A percentile compares a stretch with the other conserved stretches of the same genome.
Conservation (phyloP, 2,329 filamentous ascomycete species). For the Colletotrichum shisoi region DNA sequence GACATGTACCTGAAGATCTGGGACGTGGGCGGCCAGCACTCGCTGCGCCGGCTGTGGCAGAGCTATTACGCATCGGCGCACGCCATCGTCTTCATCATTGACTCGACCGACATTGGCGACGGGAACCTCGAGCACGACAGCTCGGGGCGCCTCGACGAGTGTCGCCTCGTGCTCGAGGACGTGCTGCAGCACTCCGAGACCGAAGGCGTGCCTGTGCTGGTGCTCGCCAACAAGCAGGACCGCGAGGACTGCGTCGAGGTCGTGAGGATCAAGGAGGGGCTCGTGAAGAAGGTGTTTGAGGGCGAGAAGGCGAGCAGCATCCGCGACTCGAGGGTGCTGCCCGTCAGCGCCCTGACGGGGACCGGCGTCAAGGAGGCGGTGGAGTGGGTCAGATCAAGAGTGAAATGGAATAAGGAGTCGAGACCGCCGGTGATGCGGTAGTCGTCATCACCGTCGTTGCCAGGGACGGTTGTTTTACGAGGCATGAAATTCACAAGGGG, state of each 20-base stretch:
- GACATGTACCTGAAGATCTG: conserved; percentile 99
- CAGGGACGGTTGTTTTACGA: conserved; percentile 16
- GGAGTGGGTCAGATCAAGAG: conserved; percentile 92
- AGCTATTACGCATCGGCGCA: conserved; percentile 94
- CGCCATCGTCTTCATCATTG: conserved; percentile 97
- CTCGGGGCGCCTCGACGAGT: conserved; percentile 79
- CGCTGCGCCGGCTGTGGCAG: conserved; percentile 89
- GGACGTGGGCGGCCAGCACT: conserved; percentile 95
- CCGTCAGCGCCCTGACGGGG: conserved; percentile 87
- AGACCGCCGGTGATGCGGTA: conserved; percentile 92
- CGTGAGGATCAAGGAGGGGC: conserved; percentile 93
- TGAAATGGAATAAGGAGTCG: conserved; percentile 96
- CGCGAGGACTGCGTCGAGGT: conserved; percentile 97
- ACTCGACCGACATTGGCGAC: conserved; percentile 91
- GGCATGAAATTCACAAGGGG: conserved; percentile 24
- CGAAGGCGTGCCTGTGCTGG: conserved; percentile 87
- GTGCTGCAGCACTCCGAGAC: conserved; percentile 88
- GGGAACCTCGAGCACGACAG: conserved; percentile 66
- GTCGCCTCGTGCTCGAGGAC: conserved; percentile 85
- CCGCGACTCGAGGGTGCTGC: conserved; percentile 87
- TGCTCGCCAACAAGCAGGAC: conserved; percentile 97
- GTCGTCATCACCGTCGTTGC: conserved; percentile 40
- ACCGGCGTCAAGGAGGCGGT: conserved; percentile 91
- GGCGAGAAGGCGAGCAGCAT: conserved; percentile 87
- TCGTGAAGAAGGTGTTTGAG: conserved; percentile 95